A percentile compares a stretch with the other conserved stretches of the same genome.
Evolutionary conservation across 768 basidiomycete species (phyloP).

Genomic region (Atractiella rhizophila): DNA sequence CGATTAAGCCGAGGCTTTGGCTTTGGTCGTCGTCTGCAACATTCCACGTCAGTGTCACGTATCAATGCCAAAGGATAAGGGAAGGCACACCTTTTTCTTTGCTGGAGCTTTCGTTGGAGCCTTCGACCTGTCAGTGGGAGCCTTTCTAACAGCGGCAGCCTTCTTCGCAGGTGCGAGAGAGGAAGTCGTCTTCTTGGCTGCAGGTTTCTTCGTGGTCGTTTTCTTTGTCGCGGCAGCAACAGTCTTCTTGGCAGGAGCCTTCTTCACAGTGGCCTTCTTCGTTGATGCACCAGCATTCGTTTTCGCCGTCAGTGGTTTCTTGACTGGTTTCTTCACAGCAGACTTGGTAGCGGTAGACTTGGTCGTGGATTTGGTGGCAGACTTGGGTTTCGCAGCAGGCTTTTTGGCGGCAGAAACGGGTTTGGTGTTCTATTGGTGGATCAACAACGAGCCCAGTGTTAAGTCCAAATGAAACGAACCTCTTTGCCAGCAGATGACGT

Average conservation of each 20-base stretch:
- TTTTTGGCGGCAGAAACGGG: conserved; percentile 10
- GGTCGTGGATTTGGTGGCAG: conserved; percentile 20
- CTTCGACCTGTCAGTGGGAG: too few species aligned
- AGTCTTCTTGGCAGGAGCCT: conserved; percentile 16
- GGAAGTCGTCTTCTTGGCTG: conserved; percentile 37
- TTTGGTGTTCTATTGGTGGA: conserved; percentile 21
- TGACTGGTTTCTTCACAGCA: conserved; percentile 28
- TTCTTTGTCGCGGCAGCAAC: background rate
- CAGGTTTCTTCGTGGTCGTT: conserved; percentile 21
- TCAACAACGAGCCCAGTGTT: conserved; percentile 20
- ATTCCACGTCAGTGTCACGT: too few species aligned
- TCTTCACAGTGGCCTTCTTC: conserved; percentile 19
- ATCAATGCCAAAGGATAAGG: too few species aligned
- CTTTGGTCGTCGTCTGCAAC: too few species aligned
- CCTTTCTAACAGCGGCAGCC: too few species aligned
- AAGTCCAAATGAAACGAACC: conserved; percentile 24
- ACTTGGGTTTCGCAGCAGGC: conserved; percentile 13
- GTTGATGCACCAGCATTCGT: conserved; percentile 6
- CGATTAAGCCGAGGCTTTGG: too few species aligned
- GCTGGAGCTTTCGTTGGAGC: too few species aligned
- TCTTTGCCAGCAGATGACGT: conserved; percentile 38
- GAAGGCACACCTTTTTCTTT: too few species aligned
- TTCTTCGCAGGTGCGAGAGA: background rate
- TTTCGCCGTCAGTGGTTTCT: conserved; percentile 23
- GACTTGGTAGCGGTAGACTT: conserved; percentile 21